Conservation (phyloP, 176 grass and related monocot genomes). For the Tillandsia leiboldiana region DNA sequence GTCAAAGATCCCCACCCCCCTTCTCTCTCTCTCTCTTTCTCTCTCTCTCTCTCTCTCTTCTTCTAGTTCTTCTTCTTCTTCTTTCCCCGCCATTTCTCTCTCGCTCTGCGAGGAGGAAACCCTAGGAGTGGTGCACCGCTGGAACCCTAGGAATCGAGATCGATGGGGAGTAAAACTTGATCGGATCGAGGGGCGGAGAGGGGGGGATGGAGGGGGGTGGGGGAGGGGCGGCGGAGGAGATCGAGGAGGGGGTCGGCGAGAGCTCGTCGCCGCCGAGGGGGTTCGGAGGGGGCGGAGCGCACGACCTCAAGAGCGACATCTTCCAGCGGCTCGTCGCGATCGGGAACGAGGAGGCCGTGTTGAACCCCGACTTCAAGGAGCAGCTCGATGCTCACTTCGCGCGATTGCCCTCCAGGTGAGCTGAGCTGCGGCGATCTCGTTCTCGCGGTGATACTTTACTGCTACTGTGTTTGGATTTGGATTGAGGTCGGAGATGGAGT, state of each 20-base stretch:
- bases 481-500: not conserved
- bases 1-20: constrained; percentile 1
- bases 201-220: constrained; percentile 7
- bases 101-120: constrained; percentile 2
- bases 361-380: constrained; percentile 49
- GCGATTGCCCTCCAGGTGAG: constrained; percentile 60
- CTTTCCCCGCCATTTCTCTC: constrained; percentile 6
- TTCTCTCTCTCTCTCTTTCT: constrained; percentile 3
- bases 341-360: constrained; percentile 50
- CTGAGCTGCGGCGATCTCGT: not conserved
- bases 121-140: not conserved
- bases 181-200: not conserved
- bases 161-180: not conserved
- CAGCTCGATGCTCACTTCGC: constrained; percentile 66
- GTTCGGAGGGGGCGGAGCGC: constrained; percentile 16
- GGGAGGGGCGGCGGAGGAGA: constrained; percentile 22
- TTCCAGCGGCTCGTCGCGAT: constrained; percentile 60
- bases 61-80: constrained; percentile 18
- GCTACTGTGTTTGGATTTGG: constrained; percentile 2
- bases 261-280: constrained; percentile 66
- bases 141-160: constrained; percentile 15
- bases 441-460: not conserved
- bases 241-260: constrained; percentile 92
- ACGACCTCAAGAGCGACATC: constrained; percentile 42
- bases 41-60: not conserved